Conservation (phyloP, 139 green algal species). For the Coelastrella sp. region DNA sequence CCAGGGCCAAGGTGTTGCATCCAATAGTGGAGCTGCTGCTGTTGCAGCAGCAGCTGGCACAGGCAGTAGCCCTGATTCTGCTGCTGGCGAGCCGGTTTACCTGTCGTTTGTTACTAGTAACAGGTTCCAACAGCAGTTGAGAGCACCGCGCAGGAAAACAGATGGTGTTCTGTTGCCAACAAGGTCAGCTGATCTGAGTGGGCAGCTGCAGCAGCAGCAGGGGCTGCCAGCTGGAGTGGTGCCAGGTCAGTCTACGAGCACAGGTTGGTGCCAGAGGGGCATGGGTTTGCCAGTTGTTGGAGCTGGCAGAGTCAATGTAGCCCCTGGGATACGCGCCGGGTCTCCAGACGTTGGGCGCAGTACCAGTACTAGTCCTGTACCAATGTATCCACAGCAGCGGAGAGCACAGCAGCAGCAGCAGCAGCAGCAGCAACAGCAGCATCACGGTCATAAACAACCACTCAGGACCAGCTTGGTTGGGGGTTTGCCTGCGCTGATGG, state of each 20-base stretch:
- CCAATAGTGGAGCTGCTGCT: neutral
- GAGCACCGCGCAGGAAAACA: neutral
- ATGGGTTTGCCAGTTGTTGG: neutral
- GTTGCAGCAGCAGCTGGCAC: neutral
- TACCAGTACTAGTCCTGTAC: neutral
- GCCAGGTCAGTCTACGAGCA: no score
- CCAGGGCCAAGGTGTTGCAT: neutral
- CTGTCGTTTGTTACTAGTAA: slow-evolving; percentile 4
- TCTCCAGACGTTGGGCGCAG: neutral
- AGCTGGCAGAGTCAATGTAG: neutral
- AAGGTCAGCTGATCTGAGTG: neutral
- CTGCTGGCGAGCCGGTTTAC: neutral
- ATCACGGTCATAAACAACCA: neutral
- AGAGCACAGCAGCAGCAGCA: neutral
- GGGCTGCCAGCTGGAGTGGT: neutral
- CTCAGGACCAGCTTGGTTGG: neutral
- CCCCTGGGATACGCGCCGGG: neutral
- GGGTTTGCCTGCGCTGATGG: no score
- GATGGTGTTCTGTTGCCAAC: neutral
- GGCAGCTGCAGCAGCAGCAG: neutral
- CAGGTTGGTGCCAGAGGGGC: no score
- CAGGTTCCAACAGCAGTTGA: neutral
- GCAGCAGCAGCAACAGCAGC: neutral
- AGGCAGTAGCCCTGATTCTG: neutral
- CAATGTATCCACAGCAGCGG: neutral